These are phyloP conservation scores for Fusarium sp. DNA, from an alignment of 2,329 filamentous ascomycete genomes.

Conservation along the genomic window DNA sequence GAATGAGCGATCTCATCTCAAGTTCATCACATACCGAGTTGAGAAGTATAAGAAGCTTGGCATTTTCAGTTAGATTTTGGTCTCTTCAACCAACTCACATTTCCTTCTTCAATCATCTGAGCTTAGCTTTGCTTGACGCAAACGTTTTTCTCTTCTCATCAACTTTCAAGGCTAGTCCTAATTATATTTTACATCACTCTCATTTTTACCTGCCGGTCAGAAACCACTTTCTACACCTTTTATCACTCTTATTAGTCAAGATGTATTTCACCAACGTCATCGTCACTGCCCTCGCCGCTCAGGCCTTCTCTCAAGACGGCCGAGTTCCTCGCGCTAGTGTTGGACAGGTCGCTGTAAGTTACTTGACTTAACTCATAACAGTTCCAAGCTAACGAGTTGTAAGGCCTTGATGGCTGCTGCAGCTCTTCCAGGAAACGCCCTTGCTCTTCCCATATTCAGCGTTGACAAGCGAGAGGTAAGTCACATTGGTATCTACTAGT, in stretches of 20 bases:
- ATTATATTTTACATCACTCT: background rate
- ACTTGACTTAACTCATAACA: rapidly evolving
- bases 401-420: slow-evolving; percentile 30
- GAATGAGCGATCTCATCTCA: background rate
- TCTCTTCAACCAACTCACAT: slow-evolving; percentile 11
- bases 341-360: slow-evolving; percentile 17
- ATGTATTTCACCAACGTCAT: slow-evolving; percentile 35
- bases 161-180: slow-evolving; percentile 21
- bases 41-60: slow-evolving; percentile 18
- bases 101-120: slow-evolving; percentile 9
- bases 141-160: background rate
- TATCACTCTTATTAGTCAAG: background rate
- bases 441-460: slow-evolving; percentile 21
- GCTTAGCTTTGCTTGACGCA: slow-evolving; percentile 31
- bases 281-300: slow-evolving; percentile 21
- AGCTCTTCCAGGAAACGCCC: slow-evolving; percentile 22
- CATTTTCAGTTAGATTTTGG: background rate
- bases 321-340: background rate
- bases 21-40: background rate
- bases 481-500: rapidly evolving
- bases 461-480: slow-evolving; percentile 15
- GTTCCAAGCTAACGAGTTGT: background rate
- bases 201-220: slow-evolving; percentile 22
- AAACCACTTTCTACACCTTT: background rate
- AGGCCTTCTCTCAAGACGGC: slow-evolving; percentile 14